Evolutionary conservation across 1,284 basidiomycete genomes (phyloP), one percentile per base, ranked within the genome.

Genomic region (Irpex sp.): DNA sequence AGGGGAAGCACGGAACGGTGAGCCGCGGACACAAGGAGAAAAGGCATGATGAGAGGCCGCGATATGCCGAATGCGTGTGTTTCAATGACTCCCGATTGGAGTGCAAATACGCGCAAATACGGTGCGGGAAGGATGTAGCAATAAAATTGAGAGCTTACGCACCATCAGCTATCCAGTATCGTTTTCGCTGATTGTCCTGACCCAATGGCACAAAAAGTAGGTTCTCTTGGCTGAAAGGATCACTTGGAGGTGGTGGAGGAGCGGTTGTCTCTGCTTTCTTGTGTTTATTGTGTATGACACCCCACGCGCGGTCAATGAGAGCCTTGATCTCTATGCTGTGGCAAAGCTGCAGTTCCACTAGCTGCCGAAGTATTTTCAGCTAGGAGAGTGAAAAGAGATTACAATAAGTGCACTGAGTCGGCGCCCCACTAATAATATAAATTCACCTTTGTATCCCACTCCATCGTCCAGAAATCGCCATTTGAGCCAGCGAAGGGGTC

Each of bases 131-230:
- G 71, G 39, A 43, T 71, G 19, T 26, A 73, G 73, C 49, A 63
- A 58, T 74, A 77, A 59, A 43, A 57, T 37, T 31, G 50, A 53
- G 46, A 68, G 76, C 75, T 78, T 77, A 90, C 91, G 80, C 78
- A 93, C 91, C 88, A 84, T 93, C 91, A 73, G 83, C 83, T 67
- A 87, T 77, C 91, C 91, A 93, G 74, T 86, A 93, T 59, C 91
- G 88, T 75, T 84, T 89, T 62, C 89, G 83, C 65, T 81, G 78
- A 57, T 71, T 76, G 72, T 93, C 91, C 69, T 91, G 90, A 55
- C 92, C 91, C 26, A 93, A 71, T 26, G 91, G 92, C 59, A 81
- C 64, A 54, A 90, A 77, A 65, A 84, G 82, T 57, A 93, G 75
- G 51, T 77, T 81, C 67, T 87, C 83, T 71, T 83, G 84, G 69